These are phyloP conservation scores for Cyclocybe cylindracea DNA, from an alignment of 768 basidiomycete species.

Conservation along the genomic window DNA sequence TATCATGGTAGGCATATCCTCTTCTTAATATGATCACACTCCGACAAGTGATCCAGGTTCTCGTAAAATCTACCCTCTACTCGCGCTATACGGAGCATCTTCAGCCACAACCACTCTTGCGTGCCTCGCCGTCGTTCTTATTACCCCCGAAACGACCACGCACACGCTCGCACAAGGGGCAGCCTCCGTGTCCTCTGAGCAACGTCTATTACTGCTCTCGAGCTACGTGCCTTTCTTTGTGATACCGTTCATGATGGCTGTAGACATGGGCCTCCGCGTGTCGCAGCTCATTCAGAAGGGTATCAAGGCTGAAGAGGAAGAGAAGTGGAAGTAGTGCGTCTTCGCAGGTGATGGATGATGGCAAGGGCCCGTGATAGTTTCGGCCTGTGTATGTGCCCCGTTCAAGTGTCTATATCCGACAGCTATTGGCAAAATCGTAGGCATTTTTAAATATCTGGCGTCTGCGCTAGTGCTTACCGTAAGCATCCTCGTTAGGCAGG, in stretches of 20 bases:
- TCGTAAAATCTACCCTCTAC: slow-evolving; percentile 55
- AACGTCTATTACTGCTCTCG: slow-evolving; percentile 58
- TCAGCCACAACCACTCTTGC: slow-evolving; percentile 79
- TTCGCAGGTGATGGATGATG: background rate
- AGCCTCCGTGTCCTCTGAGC: slow-evolving; percentile 45
- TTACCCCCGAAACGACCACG: slow-evolving; percentile 45
- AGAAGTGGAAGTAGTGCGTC: slow-evolving; percentile 28
- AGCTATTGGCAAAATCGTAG: too few relatives aligned
- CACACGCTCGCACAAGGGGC: slow-evolving; percentile 20
- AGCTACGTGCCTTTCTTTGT: slow-evolving; percentile 80
- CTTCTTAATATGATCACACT: background rate
- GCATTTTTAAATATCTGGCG: too few relatives aligned
- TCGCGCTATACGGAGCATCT: slow-evolving; percentile 76
- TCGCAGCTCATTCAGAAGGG: slow-evolving; percentile 29
- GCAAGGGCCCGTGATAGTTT: too few relatives aligned
- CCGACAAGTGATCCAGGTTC: slow-evolving; percentile 36
- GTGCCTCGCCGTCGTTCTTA: slow-evolving; percentile 62
- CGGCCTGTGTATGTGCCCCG: too few relatives aligned
- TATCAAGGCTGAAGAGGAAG: slow-evolving; percentile 21
- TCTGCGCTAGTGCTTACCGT: too few relatives aligned
- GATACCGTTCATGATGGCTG: slow-evolving; percentile 66
- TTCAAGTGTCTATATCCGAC: too few relatives aligned
- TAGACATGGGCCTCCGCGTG: slow-evolving; percentile 65
- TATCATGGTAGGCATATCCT: slow-evolving; percentile 47
- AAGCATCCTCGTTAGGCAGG: too few relatives aligned